Evolutionary conservation across 805 yeast species (phyloP), one percentile per base, ranked within the genome.

Genomic region (Kuraishia borneana): DNA sequence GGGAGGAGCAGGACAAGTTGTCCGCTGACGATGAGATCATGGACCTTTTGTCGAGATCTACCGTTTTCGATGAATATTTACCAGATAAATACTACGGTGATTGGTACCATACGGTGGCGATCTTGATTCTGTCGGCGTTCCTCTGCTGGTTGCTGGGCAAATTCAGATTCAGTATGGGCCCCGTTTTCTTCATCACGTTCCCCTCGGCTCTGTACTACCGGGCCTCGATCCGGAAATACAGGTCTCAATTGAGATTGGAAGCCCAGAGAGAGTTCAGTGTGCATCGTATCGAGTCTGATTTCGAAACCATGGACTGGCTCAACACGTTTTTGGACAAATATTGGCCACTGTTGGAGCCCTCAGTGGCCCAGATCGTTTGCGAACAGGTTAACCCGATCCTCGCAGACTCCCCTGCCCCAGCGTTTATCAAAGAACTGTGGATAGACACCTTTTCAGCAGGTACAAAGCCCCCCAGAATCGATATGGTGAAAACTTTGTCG

Each of bases 221-320:
- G 48, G 70, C 94, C 1, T 79, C 94, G 4, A 69, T 87, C 32
- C 76, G 89, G 48, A 78, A 80, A 46, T 79, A 88, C 58, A 73
- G 96, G 50, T 67, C 77, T 6, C 50, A 60, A 3, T 66, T 85
- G 41, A 72, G 96, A 48, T 87, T 85, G 41, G 76, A 73, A 37
- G 81, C 92, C 20, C 88, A 85, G 50, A 75, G 95, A 45, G 95
- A 89, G 50, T 75, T 82, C 49, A 78, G 92, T 13, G 74, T 85
- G 31, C 75, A 73, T 49, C 71, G 71, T 31, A 78, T 88, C 42
- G 97, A 92, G 56, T 72, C 76, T 48, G 96, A 89, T 53, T 79
- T 78, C 44, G 98, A 92, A 60, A 70, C 95, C 5, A 73, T 92
- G 82, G 96, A 92, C 50, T 92, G 99, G 99, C 63, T 84, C 43